Conservation (phyloP, 345 rosid genomes). For the Lumnitzera racemosa region DNA sequence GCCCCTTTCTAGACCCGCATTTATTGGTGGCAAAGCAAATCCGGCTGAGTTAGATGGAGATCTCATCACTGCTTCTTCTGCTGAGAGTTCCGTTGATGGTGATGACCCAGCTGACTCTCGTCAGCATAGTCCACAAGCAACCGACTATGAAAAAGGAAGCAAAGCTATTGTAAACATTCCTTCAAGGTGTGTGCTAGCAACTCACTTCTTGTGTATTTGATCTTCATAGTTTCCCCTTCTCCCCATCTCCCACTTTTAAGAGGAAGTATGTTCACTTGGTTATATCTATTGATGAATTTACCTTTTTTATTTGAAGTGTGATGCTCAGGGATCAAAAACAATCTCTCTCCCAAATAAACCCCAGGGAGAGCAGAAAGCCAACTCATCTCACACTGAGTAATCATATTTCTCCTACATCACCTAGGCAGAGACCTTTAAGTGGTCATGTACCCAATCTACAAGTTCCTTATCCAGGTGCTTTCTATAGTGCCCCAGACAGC, state of each 20-base stretch:
- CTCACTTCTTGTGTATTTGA: neutral
- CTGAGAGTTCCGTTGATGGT: conserved; percentile 57
- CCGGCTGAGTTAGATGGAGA: conserved; percentile 44
- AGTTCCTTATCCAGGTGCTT: conserved; percentile 54
- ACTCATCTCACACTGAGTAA: conserved; percentile 33
- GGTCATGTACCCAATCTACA: conserved; percentile 61
- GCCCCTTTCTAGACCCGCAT: conserved; percentile 61
- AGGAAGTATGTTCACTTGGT: neutral
- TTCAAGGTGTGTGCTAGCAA: conserved; percentile 37
- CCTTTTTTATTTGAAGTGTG: conserved; percentile 23
- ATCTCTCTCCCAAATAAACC: conserved; percentile 26
- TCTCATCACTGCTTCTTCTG: conserved; percentile 56
- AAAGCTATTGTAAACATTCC: conserved; percentile 49
- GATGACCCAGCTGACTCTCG: conserved; percentile 55
- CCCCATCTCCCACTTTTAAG: neutral
- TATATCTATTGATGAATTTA: conserved; percentile 13
- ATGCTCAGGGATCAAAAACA: conserved; percentile 48
- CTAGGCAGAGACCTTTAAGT: conserved; percentile 46
- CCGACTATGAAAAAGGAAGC: conserved; percentile 62
- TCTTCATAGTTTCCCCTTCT: conserved; percentile 1
- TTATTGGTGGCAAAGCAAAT: conserved; percentile 37
- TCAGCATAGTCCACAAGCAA: conserved; percentile 59
- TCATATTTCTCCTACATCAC: conserved; percentile 54
- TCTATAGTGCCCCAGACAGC: conserved; percentile 86
- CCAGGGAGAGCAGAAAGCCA: conserved; percentile 63